A percentile compares a stretch with the other conserved stretches of the same genome.
These are phyloP conservation scores for Teunomyces panamensis DNA, from an alignment of 805 yeast species.

Conservation along the genomic window DNA sequence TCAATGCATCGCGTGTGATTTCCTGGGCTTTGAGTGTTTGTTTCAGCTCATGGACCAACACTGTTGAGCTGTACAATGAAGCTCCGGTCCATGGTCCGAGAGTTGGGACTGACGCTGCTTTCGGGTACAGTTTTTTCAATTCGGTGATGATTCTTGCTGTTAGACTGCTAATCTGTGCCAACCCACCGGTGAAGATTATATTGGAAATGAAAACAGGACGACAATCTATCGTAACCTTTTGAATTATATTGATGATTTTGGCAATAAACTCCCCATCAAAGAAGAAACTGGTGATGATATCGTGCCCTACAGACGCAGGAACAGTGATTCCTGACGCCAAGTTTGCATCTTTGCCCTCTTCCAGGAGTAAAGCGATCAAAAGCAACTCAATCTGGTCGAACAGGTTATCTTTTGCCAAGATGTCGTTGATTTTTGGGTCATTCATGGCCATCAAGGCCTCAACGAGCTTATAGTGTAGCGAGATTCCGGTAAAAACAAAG, in stretches of 20 bases:
- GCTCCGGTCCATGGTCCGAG: constrained; percentile 34
- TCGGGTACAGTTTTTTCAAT: constrained; percentile 5
- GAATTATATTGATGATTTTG: constrained; percentile 7
- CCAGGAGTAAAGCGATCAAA: constrained; percentile 6
- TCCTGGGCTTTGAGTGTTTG: constrained; percentile 18
- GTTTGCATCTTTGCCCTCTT: constrained; percentile 7
- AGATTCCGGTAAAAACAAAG: constrained; percentile 11
- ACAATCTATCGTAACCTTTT: constrained; percentile 17
- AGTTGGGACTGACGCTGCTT: constrained; percentile 8
- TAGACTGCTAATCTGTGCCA: constrained; percentile 23
- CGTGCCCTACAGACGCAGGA: constrained; percentile 13
- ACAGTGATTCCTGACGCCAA: constrained; percentile 9
- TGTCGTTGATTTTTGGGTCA: constrained; percentile 7
- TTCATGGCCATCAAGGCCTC: constrained; percentile 12
- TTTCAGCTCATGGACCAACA: constrained; percentile 13
- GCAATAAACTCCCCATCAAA: constrained; percentile 7
- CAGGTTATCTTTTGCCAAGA: constrained; percentile 8
- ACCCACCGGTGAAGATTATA: constrained; percentile 23
- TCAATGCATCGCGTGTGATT: constrained; percentile 17
- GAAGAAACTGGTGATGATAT: constrained; percentile 11
- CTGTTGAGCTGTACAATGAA: constrained; percentile 26
- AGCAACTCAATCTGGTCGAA: constrained; percentile 19
- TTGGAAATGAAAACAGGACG: constrained; percentile 14
- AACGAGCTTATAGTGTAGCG: constrained; percentile 17
- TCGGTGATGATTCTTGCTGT: constrained; percentile 14